Base-by-base conservation (phyloP, 2,329 filamentous ascomycete species). In the Volutella citrinella region DNA sequence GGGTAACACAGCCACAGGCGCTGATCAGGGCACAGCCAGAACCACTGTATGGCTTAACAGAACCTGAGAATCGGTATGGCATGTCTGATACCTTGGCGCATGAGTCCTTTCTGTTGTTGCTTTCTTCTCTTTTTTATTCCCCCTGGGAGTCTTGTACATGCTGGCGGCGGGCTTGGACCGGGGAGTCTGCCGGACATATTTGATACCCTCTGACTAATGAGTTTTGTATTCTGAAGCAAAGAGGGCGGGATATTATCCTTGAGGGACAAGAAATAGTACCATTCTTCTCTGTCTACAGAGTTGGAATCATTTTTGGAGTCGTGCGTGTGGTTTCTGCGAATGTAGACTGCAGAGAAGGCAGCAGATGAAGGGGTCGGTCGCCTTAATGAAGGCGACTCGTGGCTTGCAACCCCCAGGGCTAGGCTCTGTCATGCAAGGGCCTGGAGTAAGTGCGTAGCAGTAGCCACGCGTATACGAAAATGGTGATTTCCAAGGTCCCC, bases 171-270 rank as follows among this genome's bases (percentile, higher is more conserved):
- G 20, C 21, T 25, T 38, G 35, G 24, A 36, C 32, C 28, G 23
- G 29, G 27, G 34, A 32, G 34, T 26, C 23, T 26, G 28, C 17
- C 16, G 10, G 27, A 30, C 21, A 24, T 28, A 28, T 20, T 18
- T 34, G 34, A 41, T 41, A 41, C 38, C 38, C 38, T 29, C 32
- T 27, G 19, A 38, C 29, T 23, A 41, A 24, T 32, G 32, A 25
- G 27, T 25, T 25, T 38, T 34, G 21, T 21, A n/a, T n/a, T 27
- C 16, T 24, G 22, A 31, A 24, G 35, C 20, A 20, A 19, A 21
- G 32, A 30, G 24, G 19, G 36, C 28, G 16, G 30, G 27, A 25
- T 29, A n/a, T 26, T 20, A 17, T 35, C 12, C 17, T 35, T 20
- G 24, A 30, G 24, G 14, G 21, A 27, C 32, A 26, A 15, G 30